These are phyloP conservation scores for Penicillium sp. DNA, from an alignment of 2,329 filamentous ascomycete genomes.

Conservation along the genomic window DNA sequence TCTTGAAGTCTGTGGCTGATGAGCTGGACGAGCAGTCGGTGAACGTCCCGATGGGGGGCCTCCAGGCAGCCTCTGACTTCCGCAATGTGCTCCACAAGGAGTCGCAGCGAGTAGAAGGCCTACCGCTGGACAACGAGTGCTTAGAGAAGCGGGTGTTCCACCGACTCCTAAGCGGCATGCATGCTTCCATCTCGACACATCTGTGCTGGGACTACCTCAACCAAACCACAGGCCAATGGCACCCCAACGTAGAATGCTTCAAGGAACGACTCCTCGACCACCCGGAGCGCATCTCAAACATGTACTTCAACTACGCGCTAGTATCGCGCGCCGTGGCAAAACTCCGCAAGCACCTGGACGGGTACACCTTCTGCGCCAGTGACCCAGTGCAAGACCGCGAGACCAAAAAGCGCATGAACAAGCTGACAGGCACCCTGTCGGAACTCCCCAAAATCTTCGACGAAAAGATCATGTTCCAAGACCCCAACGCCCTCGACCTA, in stretches of 20 bases:
- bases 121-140: constrained; percentile 86
- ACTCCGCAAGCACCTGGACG: constrained; percentile 74
- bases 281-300: constrained; percentile 90
- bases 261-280: constrained; percentile 76
- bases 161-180: constrained; percentile 93
- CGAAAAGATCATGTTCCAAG: constrained; percentile 90
- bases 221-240: constrained; percentile 90
- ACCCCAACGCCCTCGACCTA: constrained; percentile 63
- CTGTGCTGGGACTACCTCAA: constrained; percentile 96
- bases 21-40: constrained; percentile 28
- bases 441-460: constrained; percentile 78
- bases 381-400: constrained; percentile 74
- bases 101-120: constrained; percentile 50
- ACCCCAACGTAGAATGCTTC: constrained; percentile 87
- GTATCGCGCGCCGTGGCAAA: constrained; percentile 89
- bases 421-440: constrained; percentile 69
- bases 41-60: constrained; percentile 42
- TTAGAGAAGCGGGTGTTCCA: constrained; percentile 99
- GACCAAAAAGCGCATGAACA: constrained; percentile 80
- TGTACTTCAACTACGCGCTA: constrained; percentile 99
- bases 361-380: constrained; percentile 89
- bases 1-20: constrained; percentile 54
- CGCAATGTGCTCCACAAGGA: constrained; percentile 57
- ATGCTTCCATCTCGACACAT: constrained; percentile 94
- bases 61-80: constrained; percentile 61